Percentiles rank a stretch among this genome's conserved stretches.
phyloP scores from a whole-genome alignment of 2,329 filamentous ascomycete genomes.

The Cryoendolithus antarcticus region DNA sequence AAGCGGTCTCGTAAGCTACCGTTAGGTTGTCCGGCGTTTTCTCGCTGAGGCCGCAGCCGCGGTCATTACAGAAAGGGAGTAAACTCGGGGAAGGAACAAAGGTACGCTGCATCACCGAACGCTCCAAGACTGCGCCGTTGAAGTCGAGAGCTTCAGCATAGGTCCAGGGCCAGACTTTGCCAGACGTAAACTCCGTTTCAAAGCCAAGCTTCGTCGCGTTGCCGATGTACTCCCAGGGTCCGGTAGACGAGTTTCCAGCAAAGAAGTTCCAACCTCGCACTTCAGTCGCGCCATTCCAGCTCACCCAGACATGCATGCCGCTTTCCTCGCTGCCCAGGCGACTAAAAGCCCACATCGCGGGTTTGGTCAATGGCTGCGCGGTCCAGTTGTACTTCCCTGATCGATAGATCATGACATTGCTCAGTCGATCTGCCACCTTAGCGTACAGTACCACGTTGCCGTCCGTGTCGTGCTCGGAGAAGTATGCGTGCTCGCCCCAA shows the following conservation, averaged over 20 bases:
- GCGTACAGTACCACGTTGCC: conserved; percentile 42
- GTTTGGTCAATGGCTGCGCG: conserved; percentile 33
- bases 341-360: conserved; percentile 25
- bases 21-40: conserved; percentile 11
- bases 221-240: conserved; percentile 27
- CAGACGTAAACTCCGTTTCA: conserved; percentile 26
- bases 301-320: conserved; percentile 38
- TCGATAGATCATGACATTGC: conserved; percentile 41
- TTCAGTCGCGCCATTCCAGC: conserved; percentile 41
- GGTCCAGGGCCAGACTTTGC: conserved; percentile 15
- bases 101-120: conserved; percentile 24
- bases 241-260: conserved; percentile 23
- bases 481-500: conserved; percentile 38
- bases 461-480: conserved; percentile 33
- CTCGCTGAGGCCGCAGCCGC: conserved; percentile 18
- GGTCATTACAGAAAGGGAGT: conserved; percentile 20
- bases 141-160: conserved; percentile 24
- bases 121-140: conserved; percentile 17
- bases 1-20: conserved; percentile 13
- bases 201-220: conserved; percentile 31
- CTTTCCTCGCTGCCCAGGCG: conserved; percentile 18
- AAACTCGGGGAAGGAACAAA: conserved; percentile 24
- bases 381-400: conserved; percentile 43
- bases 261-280: conserved; percentile 40
- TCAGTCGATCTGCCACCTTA: conserved; percentile 30